phyloP scores from a whole-genome alignment of 768 basidiomycete genomes.

The Hortiboletus flavorubellus region DNA sequence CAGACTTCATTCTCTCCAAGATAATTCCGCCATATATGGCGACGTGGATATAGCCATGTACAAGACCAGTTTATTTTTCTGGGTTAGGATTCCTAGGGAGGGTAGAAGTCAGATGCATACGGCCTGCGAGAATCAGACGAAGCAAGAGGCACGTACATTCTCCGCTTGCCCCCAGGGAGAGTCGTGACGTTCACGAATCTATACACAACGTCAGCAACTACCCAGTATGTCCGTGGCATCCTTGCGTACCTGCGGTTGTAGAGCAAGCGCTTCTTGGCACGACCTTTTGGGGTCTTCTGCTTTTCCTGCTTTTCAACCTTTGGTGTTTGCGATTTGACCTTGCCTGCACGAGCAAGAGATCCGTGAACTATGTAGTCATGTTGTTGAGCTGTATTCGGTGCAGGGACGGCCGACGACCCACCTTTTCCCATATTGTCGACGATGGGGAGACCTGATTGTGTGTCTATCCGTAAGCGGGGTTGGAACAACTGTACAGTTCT shows the following conservation, averaged over 20 bases:
- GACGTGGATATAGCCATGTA: slow-evolving; percentile 8
- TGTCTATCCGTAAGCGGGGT: slow-evolving; percentile 22
- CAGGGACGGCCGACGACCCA: slow-evolving; percentile 24
- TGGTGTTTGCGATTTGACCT: slow-evolving; percentile 97
- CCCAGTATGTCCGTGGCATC: not conserved
- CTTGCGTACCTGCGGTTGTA: slow-evolving; percentile 85
- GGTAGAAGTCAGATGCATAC: slow-evolving; percentile 1
- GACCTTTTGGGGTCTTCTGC: slow-evolving; percentile 97
- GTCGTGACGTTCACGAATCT: slow-evolving; percentile 95
- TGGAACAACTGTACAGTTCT: slow-evolving; percentile 42
- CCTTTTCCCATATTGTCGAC: slow-evolving; percentile 77
- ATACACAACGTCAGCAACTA: slow-evolving; percentile 1
- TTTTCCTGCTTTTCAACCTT: slow-evolving; percentile 99
- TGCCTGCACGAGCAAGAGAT: slow-evolving; percentile 98
- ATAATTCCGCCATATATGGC: slow-evolving; percentile 14
- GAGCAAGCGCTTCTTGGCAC: slow-evolving; percentile 93
- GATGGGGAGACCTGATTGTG: slow-evolving; percentile 38
- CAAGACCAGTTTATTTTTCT: slow-evolving; percentile 20
- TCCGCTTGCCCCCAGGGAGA: slow-evolving; percentile 88
- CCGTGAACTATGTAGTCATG: slow-evolving; percentile 73
- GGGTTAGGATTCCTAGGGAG: slow-evolving; percentile 29
- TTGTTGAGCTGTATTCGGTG: not conserved
- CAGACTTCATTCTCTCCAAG: slow-evolving; percentile 9
- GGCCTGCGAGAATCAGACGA: slow-evolving; percentile 62
- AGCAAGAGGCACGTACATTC: slow-evolving; percentile 71